Percentiles rank a stretch among this genome's conserved stretches.
Evolutionary conservation across 805 yeast genomes (phyloP).

Genomic region (Kregervanrija pseudodelftensis): DNA sequence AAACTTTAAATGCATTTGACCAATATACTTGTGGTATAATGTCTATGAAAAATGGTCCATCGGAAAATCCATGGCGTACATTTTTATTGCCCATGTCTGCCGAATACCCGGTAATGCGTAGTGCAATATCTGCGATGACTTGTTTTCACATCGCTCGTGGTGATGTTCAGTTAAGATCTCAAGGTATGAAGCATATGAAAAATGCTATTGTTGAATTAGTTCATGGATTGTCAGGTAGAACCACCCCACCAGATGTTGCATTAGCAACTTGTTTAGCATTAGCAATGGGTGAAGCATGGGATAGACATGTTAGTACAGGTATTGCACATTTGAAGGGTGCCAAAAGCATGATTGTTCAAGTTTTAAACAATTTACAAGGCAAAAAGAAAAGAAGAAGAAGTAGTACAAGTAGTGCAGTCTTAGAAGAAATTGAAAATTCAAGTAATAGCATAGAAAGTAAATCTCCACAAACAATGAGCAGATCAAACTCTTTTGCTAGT

Average conservation of each 20-base stretch:
- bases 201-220: constrained; percentile 53
- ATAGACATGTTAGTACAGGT: constrained; percentile 58
- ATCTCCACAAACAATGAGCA: no score
- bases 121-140: constrained; percentile 63
- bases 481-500: no score
- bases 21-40: constrained; percentile 44
- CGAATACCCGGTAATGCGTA: constrained; percentile 49
- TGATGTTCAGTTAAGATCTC: constrained; percentile 36
- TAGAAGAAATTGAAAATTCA: no score
- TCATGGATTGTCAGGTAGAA: constrained; percentile 39
- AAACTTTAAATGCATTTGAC: constrained; percentile 33
- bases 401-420: background rate
- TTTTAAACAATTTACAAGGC: constrained; percentile 24
- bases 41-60: constrained; percentile 57
- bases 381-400: constrained; percentile 10
- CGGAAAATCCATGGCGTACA: constrained; percentile 64
- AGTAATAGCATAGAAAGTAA: no score
- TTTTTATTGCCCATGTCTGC: constrained; percentile 49
- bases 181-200: constrained; percentile 53
- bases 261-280: constrained; percentile 56
- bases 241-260: constrained; percentile 57
- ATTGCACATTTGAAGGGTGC: constrained; percentile 67
- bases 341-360: constrained; percentile 48
- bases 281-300: constrained; percentile 66
- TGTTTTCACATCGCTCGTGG: constrained; percentile 50